Evolutionary conservation across 306 rosid species (phyloP).

Genomic region (Datisca glomerata): DNA sequence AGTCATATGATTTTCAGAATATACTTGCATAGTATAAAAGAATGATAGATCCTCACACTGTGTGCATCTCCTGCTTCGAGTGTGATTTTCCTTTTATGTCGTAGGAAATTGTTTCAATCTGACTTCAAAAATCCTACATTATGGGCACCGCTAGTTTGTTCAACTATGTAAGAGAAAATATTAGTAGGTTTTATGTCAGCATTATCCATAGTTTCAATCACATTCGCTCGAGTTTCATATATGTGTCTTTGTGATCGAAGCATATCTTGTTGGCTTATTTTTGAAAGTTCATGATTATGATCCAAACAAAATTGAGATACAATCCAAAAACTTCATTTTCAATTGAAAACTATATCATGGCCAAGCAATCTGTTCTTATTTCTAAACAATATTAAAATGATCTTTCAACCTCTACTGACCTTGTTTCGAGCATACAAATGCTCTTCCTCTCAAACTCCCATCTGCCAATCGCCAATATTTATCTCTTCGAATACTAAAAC

Average conservation of each 20-base stretch:
- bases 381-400: neutral
- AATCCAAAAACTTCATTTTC: neutral
- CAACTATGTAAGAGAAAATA: neutral
- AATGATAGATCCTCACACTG: neutral
- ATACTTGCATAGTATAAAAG: slow-evolving; percentile 2
- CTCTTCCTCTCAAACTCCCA: neutral
- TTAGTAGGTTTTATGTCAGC: neutral
- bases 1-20: neutral
- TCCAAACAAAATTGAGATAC: neutral
- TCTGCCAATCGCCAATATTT: neutral
- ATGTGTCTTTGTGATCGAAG: neutral
- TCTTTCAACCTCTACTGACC: neutral
- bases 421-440: slow-evolving; percentile 1
- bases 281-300: slow-evolving; percentile 4
- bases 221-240: neutral
- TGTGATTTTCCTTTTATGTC: no score
- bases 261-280: neutral
- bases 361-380: neutral
- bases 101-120: no score
- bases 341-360: neutral
- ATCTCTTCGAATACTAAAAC: neutral
- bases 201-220: neutral
- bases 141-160: neutral
- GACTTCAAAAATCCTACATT: neutral
- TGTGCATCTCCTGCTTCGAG: neutral